Conservation (phyloP, 352 stramenopile genomes). For the Phytophthora niederhauseri region DNA sequence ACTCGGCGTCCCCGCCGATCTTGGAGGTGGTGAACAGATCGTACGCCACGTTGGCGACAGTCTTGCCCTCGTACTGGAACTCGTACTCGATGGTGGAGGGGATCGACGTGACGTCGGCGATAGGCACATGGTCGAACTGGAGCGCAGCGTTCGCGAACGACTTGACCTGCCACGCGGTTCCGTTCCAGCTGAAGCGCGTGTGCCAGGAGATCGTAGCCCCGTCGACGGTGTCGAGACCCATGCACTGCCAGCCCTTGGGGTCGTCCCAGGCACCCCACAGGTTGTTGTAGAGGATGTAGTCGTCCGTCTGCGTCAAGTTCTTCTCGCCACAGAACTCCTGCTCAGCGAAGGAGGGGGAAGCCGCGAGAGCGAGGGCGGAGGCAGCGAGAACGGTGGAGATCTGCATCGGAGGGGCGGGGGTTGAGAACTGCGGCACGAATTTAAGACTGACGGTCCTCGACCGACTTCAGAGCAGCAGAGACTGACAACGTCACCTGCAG, state of each 20-base stretch:
- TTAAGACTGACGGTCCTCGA: too few relatives aligned
- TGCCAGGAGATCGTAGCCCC: constrained; percentile 10
- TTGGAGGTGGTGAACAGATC: constrained; percentile 49
- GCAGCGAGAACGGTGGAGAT: too few relatives aligned
- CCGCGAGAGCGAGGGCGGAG: constrained; percentile 3
- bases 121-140: constrained; percentile 27
- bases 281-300: constrained; percentile 51
- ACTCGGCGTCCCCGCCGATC: constrained; percentile 30
- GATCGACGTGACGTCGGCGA: constrained; percentile 32
- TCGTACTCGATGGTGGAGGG: constrained; percentile 34
- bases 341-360: constrained; percentile 12
- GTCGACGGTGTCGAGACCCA: not conserved
- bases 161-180: constrained; percentile 31
- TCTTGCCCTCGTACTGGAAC: constrained; percentile 39
- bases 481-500: not conserved
- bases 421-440: too few relatives aligned
- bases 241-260: constrained; percentile 29
- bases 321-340: constrained; percentile 40
- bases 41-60: constrained; percentile 37
- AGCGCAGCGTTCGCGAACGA: constrained; percentile 32
- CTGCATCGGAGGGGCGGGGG: constrained; percentile 20
- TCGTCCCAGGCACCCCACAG: constrained; percentile 37
- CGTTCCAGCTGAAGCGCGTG: constrained; percentile 25
- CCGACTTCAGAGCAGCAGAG: not conserved
- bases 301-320: constrained; percentile 28